Evolutionary conservation across 2,329 filamentous ascomycete genomes (phyloP).

Genomic region (Arthrobotrys sinensis): DNA sequence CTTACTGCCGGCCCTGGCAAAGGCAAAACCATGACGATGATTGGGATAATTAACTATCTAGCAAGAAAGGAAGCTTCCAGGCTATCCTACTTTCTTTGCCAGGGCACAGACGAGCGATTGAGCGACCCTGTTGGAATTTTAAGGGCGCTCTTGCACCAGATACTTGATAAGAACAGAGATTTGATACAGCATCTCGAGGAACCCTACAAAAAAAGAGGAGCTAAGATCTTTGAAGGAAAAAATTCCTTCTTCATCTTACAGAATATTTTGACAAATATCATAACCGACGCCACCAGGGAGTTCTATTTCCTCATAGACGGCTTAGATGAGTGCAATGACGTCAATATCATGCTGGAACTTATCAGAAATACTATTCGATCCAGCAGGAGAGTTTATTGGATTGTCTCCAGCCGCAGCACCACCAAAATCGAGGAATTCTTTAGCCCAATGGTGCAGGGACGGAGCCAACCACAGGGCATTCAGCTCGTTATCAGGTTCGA

Average conservation of each 20-base stretch:
- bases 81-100: neutral
- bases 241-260: neutral
- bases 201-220: neutral
- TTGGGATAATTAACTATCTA: slow-evolving; percentile 65
- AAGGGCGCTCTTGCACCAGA: neutral
- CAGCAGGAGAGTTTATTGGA: neutral
- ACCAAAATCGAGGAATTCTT: neutral
- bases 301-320: neutral
- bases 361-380: neutral
- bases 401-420: neutral
- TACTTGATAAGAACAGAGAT: neutral
- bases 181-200: neutral
- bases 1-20: slow-evolving; percentile 67
- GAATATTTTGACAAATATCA: neutral
- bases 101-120: neutral
- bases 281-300: neutral
- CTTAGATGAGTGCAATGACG: neutral
- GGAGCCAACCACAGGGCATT: too few species aligned
- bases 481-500: neutral
- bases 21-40: slow-evolving; percentile 67
- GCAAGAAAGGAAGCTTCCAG: too few species aligned
- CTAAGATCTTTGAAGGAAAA: neutral
- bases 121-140: neutral
- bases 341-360: neutral
- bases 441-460: neutral